phyloP scores from a whole-genome alignment of 192 early-diverging fungal species.

The Coemansia sp. region DNA sequence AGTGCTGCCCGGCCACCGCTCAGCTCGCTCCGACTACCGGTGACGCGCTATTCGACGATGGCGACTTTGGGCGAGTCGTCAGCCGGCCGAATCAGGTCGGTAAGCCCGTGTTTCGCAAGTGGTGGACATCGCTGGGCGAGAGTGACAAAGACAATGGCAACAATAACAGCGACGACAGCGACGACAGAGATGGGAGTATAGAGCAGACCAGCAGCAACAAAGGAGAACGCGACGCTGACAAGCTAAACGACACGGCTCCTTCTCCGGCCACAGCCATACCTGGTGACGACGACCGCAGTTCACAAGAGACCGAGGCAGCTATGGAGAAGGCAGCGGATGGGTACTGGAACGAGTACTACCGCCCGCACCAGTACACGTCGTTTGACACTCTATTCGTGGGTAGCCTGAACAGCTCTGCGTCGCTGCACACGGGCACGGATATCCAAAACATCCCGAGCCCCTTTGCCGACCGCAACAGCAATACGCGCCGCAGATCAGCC shows the following conservation, averaged over 20 bases:
- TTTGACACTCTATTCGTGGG: conserved; percentile 75
- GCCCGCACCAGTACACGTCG: conserved; percentile 67
- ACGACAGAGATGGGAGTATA: too few species aligned
- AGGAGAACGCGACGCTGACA: neutral
- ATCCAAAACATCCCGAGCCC: conserved; percentile 30
- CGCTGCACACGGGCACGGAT: conserved; percentile 15
- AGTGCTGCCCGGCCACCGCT: conserved; percentile 8
- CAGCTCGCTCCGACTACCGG: too few species aligned
- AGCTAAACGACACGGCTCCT: too few species aligned
- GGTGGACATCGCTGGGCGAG: conserved; percentile 36
- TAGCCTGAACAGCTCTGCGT: conserved; percentile 77
- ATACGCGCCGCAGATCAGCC: neutral
- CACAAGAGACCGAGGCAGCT: neutral
- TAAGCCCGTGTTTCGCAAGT: conserved; percentile 28
- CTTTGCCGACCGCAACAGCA: conserved; percentile 22
- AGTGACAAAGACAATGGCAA: neutral
- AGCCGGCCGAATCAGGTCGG: conserved; percentile 32
- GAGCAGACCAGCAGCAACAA: neutral
- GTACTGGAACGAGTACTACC: conserved; percentile 87
- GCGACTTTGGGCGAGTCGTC: neutral
- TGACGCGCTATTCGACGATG: conserved; percentile 2
- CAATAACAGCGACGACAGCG: neutral
- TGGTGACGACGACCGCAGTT: neutral
- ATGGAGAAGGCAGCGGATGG: conserved; percentile 31
- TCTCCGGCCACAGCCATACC: too few species aligned